These are phyloP conservation scores for Tirmania nivea DNA, from an alignment of 495 filamentous ascomycete species.

Conservation along the genomic window DNA sequence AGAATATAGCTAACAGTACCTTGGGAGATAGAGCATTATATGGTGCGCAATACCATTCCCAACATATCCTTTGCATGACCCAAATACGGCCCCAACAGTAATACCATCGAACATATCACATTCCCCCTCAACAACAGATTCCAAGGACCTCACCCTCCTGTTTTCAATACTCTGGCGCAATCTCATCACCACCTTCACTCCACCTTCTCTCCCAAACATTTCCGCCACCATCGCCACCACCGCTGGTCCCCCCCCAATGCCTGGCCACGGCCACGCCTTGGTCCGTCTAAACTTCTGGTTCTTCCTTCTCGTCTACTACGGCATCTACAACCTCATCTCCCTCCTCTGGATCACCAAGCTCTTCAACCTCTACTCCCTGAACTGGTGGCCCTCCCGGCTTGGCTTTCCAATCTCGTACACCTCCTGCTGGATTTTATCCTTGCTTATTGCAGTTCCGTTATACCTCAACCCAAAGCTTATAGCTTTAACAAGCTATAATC, in stretches of 20 bases:
- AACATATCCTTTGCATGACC: constrained; percentile 28
- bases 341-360: constrained; percentile 47
- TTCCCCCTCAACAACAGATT: constrained; percentile 5
- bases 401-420: constrained; percentile 37
- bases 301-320: constrained; percentile 43
- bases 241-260: constrained; percentile 22
- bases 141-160: constrained; percentile 1
- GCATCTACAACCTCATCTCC: constrained; percentile 39
- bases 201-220: not conserved
- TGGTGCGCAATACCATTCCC: constrained; percentile 43
- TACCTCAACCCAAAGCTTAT: constrained; percentile 28
- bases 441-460: constrained; percentile 33
- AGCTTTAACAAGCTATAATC: constrained; percentile 31
- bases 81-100: constrained; percentile 13
- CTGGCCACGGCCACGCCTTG: constrained; percentile 36
- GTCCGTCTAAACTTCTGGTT: constrained; percentile 47
- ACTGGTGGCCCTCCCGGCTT: constrained; percentile 34
- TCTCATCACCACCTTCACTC: not conserved
- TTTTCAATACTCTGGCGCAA: constrained; percentile 1
- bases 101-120: constrained; percentile 9
- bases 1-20: not conserved
- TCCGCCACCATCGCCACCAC: constrained; percentile 3
- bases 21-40: constrained; percentile 27
- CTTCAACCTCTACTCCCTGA: constrained; percentile 41
- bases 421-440: constrained; percentile 31